These are phyloP conservation scores for Didymella lethalis DNA, from an alignment of 2,329 filamentous ascomycete species.

Conservation along the genomic window DNA sequence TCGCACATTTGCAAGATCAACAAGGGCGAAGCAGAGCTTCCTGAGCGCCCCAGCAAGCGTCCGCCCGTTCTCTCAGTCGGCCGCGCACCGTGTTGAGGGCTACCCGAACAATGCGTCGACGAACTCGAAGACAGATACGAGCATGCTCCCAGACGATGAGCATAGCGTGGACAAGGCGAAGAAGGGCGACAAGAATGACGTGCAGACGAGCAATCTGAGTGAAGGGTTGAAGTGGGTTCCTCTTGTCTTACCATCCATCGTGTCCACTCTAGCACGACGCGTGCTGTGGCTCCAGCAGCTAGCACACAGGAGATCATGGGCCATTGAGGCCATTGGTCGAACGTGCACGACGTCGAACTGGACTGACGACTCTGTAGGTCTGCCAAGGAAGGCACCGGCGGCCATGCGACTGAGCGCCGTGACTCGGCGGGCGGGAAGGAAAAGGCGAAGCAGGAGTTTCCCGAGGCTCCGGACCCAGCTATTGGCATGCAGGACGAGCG, in stretches of 20 bases:
- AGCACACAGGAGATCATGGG: no score
- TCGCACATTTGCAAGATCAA: slow-evolving; percentile 16
- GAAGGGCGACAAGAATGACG: slow-evolving; percentile 47
- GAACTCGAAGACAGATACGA: slow-evolving; percentile 36
- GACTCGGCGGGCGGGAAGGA: slow-evolving; percentile 49
- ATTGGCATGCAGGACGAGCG: slow-evolving; percentile 63
- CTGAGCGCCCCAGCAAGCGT: background rate
- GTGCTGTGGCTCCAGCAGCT: no score
- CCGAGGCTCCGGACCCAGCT: slow-evolving; percentile 56
- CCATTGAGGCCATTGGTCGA: no score
- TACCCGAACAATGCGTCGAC: slow-evolving; percentile 33
- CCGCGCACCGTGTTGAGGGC: slow-evolving; percentile 18
- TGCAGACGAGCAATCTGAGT: slow-evolving; percentile 44
- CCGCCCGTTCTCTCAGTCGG: slow-evolving; percentile 31
- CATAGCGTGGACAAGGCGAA: slow-evolving; percentile 29
- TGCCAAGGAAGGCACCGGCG: slow-evolving; percentile 42
- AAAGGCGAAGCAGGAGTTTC: slow-evolving; percentile 57
- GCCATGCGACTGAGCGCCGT: slow-evolving; percentile 50
- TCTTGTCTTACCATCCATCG: no score
- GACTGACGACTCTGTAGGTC: slow-evolving; percentile 13
- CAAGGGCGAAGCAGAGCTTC: no score
- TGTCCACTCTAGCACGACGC: no score
- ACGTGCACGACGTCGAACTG: no score
- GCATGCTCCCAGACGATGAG: slow-evolving; percentile 36
- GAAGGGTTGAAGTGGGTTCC: slow-evolving; percentile 43